phyloP scores from a whole-genome alignment of 108 stramenopile genomes.

The Fragilaria crotonensis region DNA sequence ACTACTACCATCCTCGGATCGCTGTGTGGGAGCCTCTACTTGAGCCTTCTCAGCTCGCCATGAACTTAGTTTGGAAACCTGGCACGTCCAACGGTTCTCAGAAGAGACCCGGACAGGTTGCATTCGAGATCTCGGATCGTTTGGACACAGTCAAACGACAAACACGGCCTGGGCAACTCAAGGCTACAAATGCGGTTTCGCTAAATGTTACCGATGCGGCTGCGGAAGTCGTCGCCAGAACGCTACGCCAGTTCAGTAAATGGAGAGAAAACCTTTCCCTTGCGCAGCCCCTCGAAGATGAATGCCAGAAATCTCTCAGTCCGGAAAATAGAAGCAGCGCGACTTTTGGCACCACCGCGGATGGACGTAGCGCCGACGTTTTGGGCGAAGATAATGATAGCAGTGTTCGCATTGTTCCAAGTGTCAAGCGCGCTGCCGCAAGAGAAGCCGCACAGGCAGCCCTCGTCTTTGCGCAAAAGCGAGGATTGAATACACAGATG shows the following conservation, averaged over 20 bases:
- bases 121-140: constrained; percentile 37
- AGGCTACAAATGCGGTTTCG: constrained; percentile 12
- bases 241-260: constrained; percentile 6
- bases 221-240: constrained; percentile 23
- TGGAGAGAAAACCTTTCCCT: not conserved
- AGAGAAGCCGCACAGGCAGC: constrained; percentile 45
- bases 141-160: constrained; percentile 4
- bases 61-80: constrained; percentile 30
- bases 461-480: constrained; percentile 39
- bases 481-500: constrained; percentile 31
- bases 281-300: not conserved
- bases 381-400: not conserved
- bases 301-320: not conserved
- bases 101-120: constrained; percentile 22
- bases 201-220: constrained; percentile 40
- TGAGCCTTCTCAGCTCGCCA: constrained; percentile 37
- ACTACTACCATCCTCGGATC: constrained; percentile 52
- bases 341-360: not conserved
- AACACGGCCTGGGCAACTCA: too few species aligned
- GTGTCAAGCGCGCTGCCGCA: constrained; percentile 8
- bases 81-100: constrained; percentile 5
- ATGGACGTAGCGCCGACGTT: not conserved
- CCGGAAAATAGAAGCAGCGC: not conserved
- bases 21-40: constrained; percentile 56
- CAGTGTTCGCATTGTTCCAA: not conserved